phyloP scores from a whole-genome alignment of 768 basidiomycete species.

The Leccinum variicolor region DNA sequence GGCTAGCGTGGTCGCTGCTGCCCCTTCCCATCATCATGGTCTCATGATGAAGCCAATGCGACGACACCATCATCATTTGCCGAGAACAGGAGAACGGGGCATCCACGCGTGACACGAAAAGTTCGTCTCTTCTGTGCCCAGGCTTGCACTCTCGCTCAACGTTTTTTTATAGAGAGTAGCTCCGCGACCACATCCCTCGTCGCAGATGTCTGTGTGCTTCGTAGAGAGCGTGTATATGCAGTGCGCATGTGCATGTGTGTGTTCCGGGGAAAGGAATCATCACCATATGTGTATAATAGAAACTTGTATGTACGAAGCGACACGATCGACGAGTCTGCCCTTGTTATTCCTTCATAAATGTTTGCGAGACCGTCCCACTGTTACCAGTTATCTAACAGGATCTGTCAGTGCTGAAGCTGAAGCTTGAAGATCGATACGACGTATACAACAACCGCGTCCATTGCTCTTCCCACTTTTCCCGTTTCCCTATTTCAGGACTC shows the following conservation, averaged over 20 bases:
- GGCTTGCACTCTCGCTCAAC: not conserved
- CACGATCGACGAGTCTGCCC: not conserved
- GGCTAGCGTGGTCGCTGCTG: not conserved
- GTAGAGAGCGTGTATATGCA: not conserved
- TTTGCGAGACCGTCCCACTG: not conserved
- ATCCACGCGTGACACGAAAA: not conserved
- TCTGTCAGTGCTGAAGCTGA: not conserved
- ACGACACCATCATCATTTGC: not conserved
- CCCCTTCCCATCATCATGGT: slow-evolving; percentile 2
- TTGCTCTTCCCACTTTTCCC: not conserved
- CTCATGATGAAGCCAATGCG: not conserved
- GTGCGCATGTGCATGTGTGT: not conserved
- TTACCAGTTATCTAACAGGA: not conserved
- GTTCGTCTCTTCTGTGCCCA: not conserved
- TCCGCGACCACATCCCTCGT: not conserved
- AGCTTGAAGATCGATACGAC: not conserved
- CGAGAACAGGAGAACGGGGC: not conserved
- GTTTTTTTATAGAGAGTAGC: not conserved
- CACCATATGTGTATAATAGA: not conserved
- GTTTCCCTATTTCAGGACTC: not conserved
- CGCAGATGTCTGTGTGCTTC: not conserved
- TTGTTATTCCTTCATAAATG: not conserved
- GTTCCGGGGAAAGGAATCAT: not conserved
- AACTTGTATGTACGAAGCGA: not conserved
- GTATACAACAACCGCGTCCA: too few relatives aligned